Evolutionary conservation across 1,284 basidiomycete species (phyloP), one percentile per base, ranked within the genome.

Genomic region (Cystobasidium slooffiae): DNA sequence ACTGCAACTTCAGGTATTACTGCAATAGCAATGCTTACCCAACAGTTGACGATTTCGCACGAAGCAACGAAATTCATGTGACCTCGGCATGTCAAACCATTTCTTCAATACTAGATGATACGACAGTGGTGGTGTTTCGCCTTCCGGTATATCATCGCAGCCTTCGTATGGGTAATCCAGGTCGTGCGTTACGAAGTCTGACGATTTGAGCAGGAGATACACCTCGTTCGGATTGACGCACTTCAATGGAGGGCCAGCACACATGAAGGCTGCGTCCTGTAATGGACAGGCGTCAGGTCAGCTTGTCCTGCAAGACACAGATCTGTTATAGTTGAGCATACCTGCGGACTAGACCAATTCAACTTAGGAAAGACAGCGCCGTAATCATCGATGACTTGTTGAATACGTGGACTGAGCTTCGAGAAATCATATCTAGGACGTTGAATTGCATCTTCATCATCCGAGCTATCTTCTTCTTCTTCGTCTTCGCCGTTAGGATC

Each of bases 331-430:
- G 10, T 6, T 22, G 22, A 76, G 81, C 85, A 67, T 78, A 92
- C 94, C 84, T 90, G 90, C 39, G 94, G 94, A 18, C 91, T 90
- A 3, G 93, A 93, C 84, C 94, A 96, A 80, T 96, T 97, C 65
- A 97, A 87, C 82, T 99, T 99, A 0, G 96, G 94, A 80, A 99
- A 98, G 8, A 97, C 90, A 3, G 91, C 89, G 1, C 88, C 90
- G 80, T 93, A 95, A 73, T 87, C 83, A 37, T 83, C 79, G 14
- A 98, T 85, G n/a, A 86, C 87, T 8, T 84, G 81, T 61, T 91
- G 84, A 76, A 98, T 95, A 75, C 85, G 84, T 7, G 84, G 83
- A 79, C 95, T 93, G 20, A 97, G 83, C 70, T 89, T 88, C 0
- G 93, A 92, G 82, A 91, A 93, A 1, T 89, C 65, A 61, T 77